A percentile compares a stretch with the other conserved stretches of the same genome.
Conservation (phyloP, 2,329 filamentous ascomycete species). For the Geosmithia flava region DNA sequence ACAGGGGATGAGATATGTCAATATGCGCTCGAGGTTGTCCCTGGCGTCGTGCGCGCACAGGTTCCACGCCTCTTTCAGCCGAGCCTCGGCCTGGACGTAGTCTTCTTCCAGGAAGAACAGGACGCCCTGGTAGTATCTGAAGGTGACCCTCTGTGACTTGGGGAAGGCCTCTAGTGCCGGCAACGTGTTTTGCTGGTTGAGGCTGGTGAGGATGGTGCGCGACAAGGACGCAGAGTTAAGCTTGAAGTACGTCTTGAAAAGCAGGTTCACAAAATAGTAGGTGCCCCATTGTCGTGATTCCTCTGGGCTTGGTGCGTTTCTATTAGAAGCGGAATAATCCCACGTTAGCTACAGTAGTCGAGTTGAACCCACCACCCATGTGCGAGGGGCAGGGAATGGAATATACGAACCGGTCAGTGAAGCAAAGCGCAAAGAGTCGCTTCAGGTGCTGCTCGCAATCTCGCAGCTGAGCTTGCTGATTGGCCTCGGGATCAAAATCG, state of each 20-base stretch:
- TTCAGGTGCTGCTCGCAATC: slow-evolving; percentile 87
- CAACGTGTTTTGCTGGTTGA: slow-evolving; percentile 63
- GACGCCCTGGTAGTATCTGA: slow-evolving; percentile 91
- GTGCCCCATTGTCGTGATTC: slow-evolving; percentile 97
- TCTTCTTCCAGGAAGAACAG: slow-evolving; percentile 92
- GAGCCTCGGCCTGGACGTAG: slow-evolving; percentile 69
- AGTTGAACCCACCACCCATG: neutral
- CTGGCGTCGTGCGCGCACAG: slow-evolving; percentile 62
- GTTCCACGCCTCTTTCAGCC: slow-evolving; percentile 70
- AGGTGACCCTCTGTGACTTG: slow-evolving; percentile 83
- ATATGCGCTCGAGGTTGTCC: slow-evolving; percentile 76
- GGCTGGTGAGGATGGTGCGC: slow-evolving; percentile 76
- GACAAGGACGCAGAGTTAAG: slow-evolving; percentile 81
- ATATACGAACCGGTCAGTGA: slow-evolving; percentile 63
- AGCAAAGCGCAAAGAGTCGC: slow-evolving; percentile 79
- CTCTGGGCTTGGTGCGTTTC: slow-evolving; percentile 65
- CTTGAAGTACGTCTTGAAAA: slow-evolving; percentile 99
- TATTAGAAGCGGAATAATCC: neutral
- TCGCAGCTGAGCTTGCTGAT: slow-evolving; percentile 76
- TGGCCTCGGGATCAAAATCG: slow-evolving; percentile 64
- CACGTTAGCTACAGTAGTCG: neutral
- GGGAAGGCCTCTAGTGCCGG: slow-evolving; percentile 71
- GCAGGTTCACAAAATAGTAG: slow-evolving; percentile 84
- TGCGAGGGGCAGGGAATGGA: too few relatives aligned
- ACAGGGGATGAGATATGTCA: slow-evolving; percentile 91